These are phyloP conservation scores for Monascus purpureus DNA, from an alignment of 495 filamentous ascomycete species.

Conservation along the genomic window DNA sequence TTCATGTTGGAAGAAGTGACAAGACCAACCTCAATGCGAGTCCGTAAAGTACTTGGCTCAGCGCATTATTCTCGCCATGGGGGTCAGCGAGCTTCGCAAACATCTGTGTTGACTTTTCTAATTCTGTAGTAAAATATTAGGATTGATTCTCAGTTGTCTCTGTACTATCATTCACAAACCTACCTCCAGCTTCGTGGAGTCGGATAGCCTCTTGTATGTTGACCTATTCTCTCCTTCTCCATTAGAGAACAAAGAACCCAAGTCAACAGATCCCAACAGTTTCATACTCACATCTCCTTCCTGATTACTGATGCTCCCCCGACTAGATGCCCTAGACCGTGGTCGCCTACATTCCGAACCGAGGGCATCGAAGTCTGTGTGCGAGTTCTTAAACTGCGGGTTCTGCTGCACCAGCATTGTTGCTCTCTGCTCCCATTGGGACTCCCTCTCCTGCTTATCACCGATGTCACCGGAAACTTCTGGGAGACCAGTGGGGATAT, in stretches of 20 bases:
- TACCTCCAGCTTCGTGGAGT: constrained; percentile 73
- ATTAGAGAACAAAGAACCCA: too few species aligned
- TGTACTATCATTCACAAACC: constrained; percentile 6
- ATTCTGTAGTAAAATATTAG: constrained; percentile 24
- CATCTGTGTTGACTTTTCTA: constrained; percentile 66
- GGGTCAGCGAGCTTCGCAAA: constrained; percentile 82
- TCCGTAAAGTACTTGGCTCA: constrained; percentile 93
- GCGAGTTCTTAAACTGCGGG: constrained; percentile 20
- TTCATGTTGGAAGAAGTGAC: background rate
- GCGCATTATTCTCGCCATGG: constrained; percentile 72
- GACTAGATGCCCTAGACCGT: constrained; percentile 22
- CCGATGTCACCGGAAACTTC: constrained; percentile 41
- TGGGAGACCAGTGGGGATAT: constrained; percentile 69
- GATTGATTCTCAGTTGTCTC: too few species aligned
- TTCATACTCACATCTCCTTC: constrained; percentile 33
- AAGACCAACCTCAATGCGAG: constrained; percentile 72
- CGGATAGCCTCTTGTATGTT: constrained; percentile 94
- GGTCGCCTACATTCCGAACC: constrained; percentile 1
- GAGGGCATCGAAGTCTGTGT: constrained; percentile 9
- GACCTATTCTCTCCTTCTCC: constrained; percentile 33
- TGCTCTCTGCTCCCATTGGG: constrained; percentile 76
- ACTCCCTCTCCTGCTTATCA: constrained; percentile 38
- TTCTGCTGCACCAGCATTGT: constrained; percentile 68
- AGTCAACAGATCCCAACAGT: too few species aligned
- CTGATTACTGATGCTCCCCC: constrained; percentile 20